These are phyloP conservation scores for Penicillium sp. DNA, from an alignment of 2,329 filamentous ascomycete genomes.

Conservation along the genomic window DNA sequence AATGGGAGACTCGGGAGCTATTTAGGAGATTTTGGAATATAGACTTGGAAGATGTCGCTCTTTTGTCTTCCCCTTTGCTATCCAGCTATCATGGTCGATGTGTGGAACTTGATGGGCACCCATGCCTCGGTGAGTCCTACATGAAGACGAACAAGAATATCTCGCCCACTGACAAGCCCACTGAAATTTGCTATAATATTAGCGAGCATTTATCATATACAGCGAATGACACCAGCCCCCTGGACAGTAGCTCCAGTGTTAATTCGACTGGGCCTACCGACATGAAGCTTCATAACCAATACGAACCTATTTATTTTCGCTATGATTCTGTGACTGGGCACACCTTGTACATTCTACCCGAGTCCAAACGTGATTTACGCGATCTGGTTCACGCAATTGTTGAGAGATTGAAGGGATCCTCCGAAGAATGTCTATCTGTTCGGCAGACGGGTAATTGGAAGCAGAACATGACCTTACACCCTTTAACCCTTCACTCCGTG, in stretches of 20 bases:
- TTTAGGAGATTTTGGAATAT: neutral
- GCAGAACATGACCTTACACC: constrained; percentile 10
- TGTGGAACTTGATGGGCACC: neutral
- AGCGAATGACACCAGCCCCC: constrained; percentile 17
- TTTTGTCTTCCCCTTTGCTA: constrained; percentile 1
- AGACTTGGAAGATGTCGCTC: neutral
- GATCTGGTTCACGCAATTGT: constrained; percentile 18
- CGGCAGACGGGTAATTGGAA: neutral
- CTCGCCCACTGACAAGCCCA: neutral
- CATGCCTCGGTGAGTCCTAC: constrained; percentile 2
- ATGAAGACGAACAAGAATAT: neutral
- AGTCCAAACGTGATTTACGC: constrained; percentile 18
- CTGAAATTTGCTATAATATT: constrained; percentile 25
- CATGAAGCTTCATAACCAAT: constrained; percentile 19
- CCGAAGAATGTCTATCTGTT: neutral
- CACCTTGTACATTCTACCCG: constrained; percentile 20
- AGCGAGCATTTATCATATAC: constrained; percentile 22
- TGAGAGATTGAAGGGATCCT: neutral
- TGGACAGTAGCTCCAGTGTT: constrained; percentile 21
- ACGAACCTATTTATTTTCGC: constrained; percentile 25
- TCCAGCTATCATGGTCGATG: constrained; percentile 4
- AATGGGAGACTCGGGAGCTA: neutral
- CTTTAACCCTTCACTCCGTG: constrained; percentile 18
- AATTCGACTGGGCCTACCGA: constrained; percentile 15
- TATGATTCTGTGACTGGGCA: constrained; percentile 18